These are phyloP conservation scores for Oidiodendron maius DNA, from an alignment of 495 filamentous ascomycete species.

Conservation along the genomic window DNA sequence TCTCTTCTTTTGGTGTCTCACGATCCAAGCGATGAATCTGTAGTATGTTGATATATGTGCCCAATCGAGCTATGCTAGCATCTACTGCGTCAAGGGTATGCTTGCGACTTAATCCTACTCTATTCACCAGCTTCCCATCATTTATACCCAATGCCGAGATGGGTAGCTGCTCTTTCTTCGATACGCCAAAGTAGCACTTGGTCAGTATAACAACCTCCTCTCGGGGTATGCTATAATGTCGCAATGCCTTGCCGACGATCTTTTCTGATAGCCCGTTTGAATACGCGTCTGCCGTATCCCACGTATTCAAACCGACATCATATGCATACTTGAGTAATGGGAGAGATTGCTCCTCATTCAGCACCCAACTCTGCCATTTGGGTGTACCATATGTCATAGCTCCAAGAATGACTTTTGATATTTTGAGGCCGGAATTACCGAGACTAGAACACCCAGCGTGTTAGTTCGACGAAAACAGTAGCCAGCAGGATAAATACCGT, in stretches of 20 bases:
- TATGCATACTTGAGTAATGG: constrained; percentile 60
- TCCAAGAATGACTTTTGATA: constrained; percentile 62
- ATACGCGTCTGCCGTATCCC: constrained; percentile 66
- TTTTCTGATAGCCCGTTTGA: constrained; percentile 66
- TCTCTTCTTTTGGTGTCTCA: constrained; percentile 47
- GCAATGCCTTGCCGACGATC: constrained; percentile 72
- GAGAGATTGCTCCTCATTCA: constrained; percentile 57
- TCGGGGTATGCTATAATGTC: constrained; percentile 70
- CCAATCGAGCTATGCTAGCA: constrained; percentile 47
- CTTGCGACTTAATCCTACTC: constrained; percentile 43
- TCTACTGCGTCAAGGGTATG: constrained; percentile 59
- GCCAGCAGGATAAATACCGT: too few relatives aligned
- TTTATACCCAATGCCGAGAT: constrained; percentile 22
- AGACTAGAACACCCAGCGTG: constrained; percentile 50
- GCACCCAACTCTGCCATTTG: constrained; percentile 50
- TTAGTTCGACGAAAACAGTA: too few relatives aligned
- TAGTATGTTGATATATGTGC: constrained; percentile 59
- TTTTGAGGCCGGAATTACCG: constrained; percentile 59
- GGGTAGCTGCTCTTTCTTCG: constrained; percentile 25
- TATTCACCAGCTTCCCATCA: constrained; percentile 22
- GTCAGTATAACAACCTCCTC: constrained; percentile 69
- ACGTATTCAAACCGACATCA: constrained; percentile 65
- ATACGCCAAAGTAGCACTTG: constrained; percentile 70
- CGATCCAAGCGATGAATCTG: constrained; percentile 58
- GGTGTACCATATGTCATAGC: constrained; percentile 59